Conservation (phyloP, 805 yeast genomes). For the Pichia pseudocactophila region DNA sequence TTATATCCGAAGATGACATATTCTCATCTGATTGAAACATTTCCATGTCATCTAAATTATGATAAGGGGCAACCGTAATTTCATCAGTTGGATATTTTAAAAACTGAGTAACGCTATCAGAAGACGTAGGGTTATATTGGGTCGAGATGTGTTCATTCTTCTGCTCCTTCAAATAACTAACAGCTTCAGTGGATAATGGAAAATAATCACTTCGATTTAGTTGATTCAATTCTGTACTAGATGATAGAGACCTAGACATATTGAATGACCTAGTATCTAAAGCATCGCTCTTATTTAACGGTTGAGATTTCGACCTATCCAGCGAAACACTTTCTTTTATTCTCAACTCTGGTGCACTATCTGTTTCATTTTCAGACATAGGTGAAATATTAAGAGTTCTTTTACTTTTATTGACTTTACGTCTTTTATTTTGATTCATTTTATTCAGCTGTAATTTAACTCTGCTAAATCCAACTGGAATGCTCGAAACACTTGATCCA, state of each 20-base stretch:
- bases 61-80: no score
- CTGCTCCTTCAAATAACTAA: no score
- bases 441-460: constrained; percentile 12
- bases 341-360: neutral
- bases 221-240: neutral
- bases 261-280: neutral
- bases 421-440: neutral
- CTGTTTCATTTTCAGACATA: neutral
- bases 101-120: no score
- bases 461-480: constrained; percentile 25
- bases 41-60: no score
- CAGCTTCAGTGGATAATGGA: no score
- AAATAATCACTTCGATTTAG: no score
- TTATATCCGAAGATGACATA: constrained; percentile 12
- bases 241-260: neutral
- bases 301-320: neutral
- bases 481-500: constrained; percentile 27
- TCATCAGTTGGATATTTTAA: no score
- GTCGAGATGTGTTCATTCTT: no score
- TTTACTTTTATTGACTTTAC: neutral
- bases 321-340: neutral
- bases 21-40: neutral
- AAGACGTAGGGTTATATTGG: no score
- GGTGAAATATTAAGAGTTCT: neutral
- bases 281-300: neutral